phyloP scores from a whole-genome alignment of 2,329 filamentous ascomycete species.

The Neopestalotiopsis sp. region DNA sequence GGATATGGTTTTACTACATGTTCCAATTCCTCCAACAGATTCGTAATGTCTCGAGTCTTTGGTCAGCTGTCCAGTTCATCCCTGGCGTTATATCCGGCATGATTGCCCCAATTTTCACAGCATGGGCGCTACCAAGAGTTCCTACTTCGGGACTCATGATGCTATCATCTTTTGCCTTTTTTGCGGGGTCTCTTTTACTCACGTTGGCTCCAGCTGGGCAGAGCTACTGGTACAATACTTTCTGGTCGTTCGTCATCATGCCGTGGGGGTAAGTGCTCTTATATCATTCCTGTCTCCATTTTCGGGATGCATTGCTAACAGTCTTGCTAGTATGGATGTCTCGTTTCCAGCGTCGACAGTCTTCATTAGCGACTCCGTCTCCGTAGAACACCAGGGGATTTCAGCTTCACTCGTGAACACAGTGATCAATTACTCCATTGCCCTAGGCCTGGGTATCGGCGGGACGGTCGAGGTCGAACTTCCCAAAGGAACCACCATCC shows the following conservation, averaged over 20 bases:
- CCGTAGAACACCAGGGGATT: slow-evolving; percentile 42
- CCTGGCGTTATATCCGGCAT: slow-evolving; percentile 31
- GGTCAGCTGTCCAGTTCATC: slow-evolving; percentile 37
- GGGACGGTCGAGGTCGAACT: slow-evolving; percentile 63
- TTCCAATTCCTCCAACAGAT: slow-evolving; percentile 46
- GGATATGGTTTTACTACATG: slow-evolving; percentile 46
- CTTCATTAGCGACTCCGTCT: slow-evolving; percentile 60
- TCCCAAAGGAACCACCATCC: slow-evolving; percentile 24
- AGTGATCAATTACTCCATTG: slow-evolving; percentile 72
- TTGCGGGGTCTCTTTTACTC: slow-evolving; percentile 47
- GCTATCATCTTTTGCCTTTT: slow-evolving; percentile 50
- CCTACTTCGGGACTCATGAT: slow-evolving; percentile 44
- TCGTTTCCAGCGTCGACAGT: slow-evolving; percentile 67
- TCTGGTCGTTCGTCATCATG: slow-evolving; percentile 63
- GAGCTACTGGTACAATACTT: slow-evolving; percentile 69
- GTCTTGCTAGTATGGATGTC: slow-evolving; percentile 64
- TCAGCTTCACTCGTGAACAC: slow-evolving; percentile 43
- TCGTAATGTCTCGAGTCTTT: slow-evolving; percentile 35
- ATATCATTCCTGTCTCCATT: neutral
- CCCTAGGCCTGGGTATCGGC: slow-evolving; percentile 68
- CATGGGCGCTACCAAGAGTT: slow-evolving; percentile 36
- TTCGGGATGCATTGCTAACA: neutral
- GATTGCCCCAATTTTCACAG: slow-evolving; percentile 34
- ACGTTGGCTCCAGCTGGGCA: slow-evolving; percentile 57
- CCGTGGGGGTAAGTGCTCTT: slow-evolving; percentile 43